Base-by-base conservation (phyloP, 305 asterid genomes). In the Striga hermonthica region DNA sequence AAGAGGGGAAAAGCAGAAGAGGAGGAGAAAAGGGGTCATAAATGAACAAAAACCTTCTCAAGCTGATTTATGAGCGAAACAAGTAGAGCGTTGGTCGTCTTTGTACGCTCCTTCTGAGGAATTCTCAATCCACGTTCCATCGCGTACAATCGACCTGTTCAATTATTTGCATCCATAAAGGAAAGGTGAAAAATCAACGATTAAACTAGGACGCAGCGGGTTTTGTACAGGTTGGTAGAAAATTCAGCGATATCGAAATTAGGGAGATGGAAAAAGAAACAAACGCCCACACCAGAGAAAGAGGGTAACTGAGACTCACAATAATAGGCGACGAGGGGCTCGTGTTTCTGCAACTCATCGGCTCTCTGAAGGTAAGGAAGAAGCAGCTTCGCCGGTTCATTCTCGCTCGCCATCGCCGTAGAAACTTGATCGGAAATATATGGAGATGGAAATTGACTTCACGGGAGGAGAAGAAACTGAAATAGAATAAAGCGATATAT, bases 91-190 rank as follows among this genome's bases (percentile, higher is more conserved):
- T 76, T 86, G 57, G 96, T 90, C 65, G 83, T 90, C 75, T 90
- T 90, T 7, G 98, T 87, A 52, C 96, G 95, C 71, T 81, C 89
- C 38, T 70, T 82, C 68, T 83, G 83, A 9, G 99, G 95, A 79
- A 90, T 82, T 83, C 44, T 79, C 77, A 93, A 65, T 7, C 99
- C 99, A 74, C 89, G 85, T 67, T 93, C 99, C 99, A 93, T 90
- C 59, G 95, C 98, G 75, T 92, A 88, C 83, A 90, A 77, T 65
- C 97, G 85, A 78, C 96, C 97, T 90, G 76, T 37, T 54, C 54
- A 64, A 62, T 56, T 12, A 60, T 43, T 10, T 15, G 14, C 40
- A 55, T 3, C 1, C 28, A 55, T 43, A 43, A 53, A 11, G 13
- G 2, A 11, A 45, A 40, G 1, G 7, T 7, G 40, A 52, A 39